Conservation (phyloP, 139 green algal genomes). For the Desmodesmus armatus region DNA sequence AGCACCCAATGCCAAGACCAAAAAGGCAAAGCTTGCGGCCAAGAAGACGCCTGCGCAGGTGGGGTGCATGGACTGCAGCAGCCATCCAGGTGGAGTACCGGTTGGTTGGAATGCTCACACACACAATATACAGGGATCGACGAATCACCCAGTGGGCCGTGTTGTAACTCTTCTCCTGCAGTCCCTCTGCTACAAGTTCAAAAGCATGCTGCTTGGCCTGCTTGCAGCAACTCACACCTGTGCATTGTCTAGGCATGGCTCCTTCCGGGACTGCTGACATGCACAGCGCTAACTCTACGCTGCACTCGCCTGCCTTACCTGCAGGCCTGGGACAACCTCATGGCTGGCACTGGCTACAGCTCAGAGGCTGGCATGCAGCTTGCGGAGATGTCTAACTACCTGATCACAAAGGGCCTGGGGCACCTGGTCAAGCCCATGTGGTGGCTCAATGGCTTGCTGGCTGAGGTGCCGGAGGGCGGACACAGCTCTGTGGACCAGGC, state of each 20-base stretch:
- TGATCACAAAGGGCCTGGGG: conserved; percentile 51
- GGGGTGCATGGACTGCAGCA: not conserved
- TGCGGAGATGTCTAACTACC: conserved; percentile 47
- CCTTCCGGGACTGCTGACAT: too few species aligned
- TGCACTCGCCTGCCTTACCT: too few species aligned
- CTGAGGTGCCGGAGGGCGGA: not conserved
- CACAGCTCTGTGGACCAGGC: not conserved
- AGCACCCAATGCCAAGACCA: not conserved
- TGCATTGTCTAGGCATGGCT: too few species aligned
- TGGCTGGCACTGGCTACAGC: conserved; percentile 13
- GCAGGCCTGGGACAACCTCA: conserved; percentile 29
- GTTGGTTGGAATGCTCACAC: too few species aligned
- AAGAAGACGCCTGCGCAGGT: conserved; percentile 22
- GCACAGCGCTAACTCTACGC: too few species aligned
- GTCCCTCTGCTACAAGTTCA: too few species aligned
- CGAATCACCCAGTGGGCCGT: too few species aligned
- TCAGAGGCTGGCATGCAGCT: conserved; percentile 60
- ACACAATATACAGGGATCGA: too few species aligned
- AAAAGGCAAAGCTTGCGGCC: conserved; percentile 23
- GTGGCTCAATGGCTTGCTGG: conserved; percentile 62
- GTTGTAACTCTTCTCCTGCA: too few species aligned
- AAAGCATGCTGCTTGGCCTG: too few species aligned
- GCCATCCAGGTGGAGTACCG: too few species aligned
- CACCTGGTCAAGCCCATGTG: conserved; percentile 34
- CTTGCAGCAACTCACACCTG: too few species aligned